phyloP scores from a whole-genome alignment of 2,329 filamentous ascomycete species.

The Aureobasidium sp. region DNA sequence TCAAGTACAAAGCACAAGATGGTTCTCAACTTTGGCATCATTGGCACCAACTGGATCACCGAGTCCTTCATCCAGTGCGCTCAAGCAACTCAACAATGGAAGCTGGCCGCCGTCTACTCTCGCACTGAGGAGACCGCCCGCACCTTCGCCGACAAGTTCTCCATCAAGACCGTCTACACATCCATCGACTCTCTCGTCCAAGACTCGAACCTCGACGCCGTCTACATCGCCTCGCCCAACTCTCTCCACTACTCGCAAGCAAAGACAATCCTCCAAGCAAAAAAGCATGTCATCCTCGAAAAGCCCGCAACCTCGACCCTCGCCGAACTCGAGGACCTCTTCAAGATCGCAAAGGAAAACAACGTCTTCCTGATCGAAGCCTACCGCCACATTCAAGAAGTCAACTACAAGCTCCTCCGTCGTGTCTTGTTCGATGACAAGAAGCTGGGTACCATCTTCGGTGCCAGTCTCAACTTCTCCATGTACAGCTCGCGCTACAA shows the following conservation, averaged over 20 bases:
- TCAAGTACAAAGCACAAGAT: background rate
- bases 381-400: conserved; percentile 42
- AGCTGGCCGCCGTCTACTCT: conserved; percentile 39
- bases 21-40: conserved; percentile 36
- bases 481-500: conserved; percentile 39
- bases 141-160: conserved; percentile 35
- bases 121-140: conserved; percentile 35
- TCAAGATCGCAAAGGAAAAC: conserved; percentile 32
- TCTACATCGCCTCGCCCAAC: conserved; percentile 44
- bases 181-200: conserved; percentile 31
- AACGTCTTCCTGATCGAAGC: conserved; percentile 39
- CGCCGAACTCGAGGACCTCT: conserved; percentile 35
- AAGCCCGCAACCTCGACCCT: conserved; percentile 39
- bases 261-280: conserved; percentile 32
- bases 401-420: conserved; percentile 39
- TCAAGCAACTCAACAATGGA: conserved; percentile 35
- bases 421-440: conserved; percentile 26
- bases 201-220: conserved; percentile 31
- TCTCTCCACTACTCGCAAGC: conserved; percentile 39
- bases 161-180: conserved; percentile 30
- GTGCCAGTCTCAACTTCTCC: conserved; percentile 36
- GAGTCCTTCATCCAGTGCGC: conserved; percentile 38
- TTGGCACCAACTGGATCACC: conserved; percentile 43
- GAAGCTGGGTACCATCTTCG: conserved; percentile 35
- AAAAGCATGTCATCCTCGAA: conserved; percentile 43